A percentile compares a stretch with the other conserved stretches of the same genome.
Evolutionary conservation across 2,329 filamentous ascomycete genomes (phyloP).

Genomic region (Emmonsiellopsis sp.): DNA sequence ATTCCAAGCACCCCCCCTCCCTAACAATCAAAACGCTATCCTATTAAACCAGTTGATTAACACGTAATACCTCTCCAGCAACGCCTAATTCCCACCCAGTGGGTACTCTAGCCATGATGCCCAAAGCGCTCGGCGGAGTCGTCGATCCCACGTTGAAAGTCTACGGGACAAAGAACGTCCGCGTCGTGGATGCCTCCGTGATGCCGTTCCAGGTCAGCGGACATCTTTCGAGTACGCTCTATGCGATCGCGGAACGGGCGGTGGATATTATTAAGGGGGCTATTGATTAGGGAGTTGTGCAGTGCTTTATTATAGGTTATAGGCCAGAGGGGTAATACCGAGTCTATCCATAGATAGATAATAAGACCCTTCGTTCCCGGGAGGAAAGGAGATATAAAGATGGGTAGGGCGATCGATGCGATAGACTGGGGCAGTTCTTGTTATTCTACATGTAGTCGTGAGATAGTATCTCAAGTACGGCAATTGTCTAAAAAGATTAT

Average conservation of each 20-base stretch:
- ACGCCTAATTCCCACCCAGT: neutral
- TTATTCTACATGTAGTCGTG: too few species aligned
- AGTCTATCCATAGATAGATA: too few species aligned
- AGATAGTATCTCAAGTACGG: too few species aligned
- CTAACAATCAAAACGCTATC: neutral
- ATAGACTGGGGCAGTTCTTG: too few species aligned
- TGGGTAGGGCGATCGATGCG: too few species aligned
- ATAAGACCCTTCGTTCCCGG: too few species aligned
- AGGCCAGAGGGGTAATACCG: too few species aligned
- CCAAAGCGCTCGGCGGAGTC: constrained; percentile 23
- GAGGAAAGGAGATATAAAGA: too few species aligned
- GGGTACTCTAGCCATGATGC: constrained; percentile 19
- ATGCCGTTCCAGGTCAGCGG: constrained; percentile 20
- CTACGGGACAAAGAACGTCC: constrained; percentile 23
- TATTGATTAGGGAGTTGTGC: too few species aligned
- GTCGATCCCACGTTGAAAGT: constrained; percentile 22
- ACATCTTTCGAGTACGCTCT: constrained; percentile 18
- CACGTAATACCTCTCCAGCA: neutral
- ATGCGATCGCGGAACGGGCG: constrained; percentile 21
- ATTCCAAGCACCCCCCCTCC: neutral
- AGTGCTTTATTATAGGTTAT: too few species aligned
- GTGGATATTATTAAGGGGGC: neutral
- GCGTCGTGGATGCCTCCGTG: constrained; percentile 24
- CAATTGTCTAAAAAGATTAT: too few species aligned
- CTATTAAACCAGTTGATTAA: neutral